Base-by-base conservation (phyloP, 2,329 filamentous ascomycete genomes). In the Colletotrichum chlorophyti region DNA sequence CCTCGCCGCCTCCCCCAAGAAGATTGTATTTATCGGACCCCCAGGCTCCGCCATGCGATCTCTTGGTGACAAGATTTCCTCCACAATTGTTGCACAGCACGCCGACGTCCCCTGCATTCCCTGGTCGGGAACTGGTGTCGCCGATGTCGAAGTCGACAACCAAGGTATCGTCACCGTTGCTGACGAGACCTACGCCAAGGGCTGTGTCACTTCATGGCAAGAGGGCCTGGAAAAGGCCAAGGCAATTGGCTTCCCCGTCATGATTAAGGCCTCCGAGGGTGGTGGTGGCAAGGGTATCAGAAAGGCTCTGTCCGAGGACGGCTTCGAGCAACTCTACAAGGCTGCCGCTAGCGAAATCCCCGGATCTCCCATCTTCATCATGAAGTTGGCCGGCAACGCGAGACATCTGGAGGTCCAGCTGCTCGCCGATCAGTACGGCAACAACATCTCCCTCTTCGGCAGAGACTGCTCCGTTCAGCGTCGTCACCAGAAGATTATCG, bases 221-320 rank as follows among this genome's bases (percentile, higher is more conserved):
- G 93, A 99, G 77, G 95, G 94, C 77, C 84, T 99, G 47, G 79
- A 85, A 70, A 93, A 90, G 71, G 95, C 95, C 59, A 87, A 85
- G 73, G 84, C 91, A 70, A 99, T 99, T 74, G 95, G 95, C 65
- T 99, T 99, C 81, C 95, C 95, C 14, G 91, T 99, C 81, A 99
- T 99, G 95, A 92, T 99, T 75, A 99, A 99, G 83, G 95, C 95
- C n/a, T 98, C 95, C 3, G 95, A 99, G 81, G 95, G 95, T 79
- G 95, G 95, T 80, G 95, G 95, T 79, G 95, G 95, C 73, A 99
- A 99, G 83, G 95, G 95, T 84, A 99, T 99, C 72, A 92, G 96
- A 73, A 97, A 98, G 80, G 95, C 95, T 65, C 83, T 91, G 62
- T 82, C 82, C 61, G 93, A 97, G 73, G 89, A 94, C 37, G 88